Percentiles rank a stretch among this genome's conserved stretches.
These are phyloP conservation scores for Wallacemonas rigidus DNA, from an alignment of 208 protist genomes.

Conservation along the genomic window DNA sequence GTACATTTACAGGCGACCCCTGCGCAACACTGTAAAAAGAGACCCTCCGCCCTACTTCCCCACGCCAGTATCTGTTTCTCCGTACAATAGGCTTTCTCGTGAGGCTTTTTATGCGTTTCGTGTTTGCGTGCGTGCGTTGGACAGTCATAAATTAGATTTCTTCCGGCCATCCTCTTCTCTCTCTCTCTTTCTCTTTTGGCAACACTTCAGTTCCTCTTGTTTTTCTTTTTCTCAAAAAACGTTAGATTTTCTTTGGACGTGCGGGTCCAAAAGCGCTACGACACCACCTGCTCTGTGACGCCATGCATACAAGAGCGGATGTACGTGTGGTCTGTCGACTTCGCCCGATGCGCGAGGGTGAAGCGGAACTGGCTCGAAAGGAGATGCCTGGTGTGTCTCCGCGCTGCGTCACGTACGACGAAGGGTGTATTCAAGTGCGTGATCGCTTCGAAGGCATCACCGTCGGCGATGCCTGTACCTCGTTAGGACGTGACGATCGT, in stretches of 20 bases:
- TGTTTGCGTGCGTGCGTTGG: too few relatives aligned
- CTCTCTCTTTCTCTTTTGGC: constrained; percentile 4
- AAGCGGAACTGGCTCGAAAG: constrained; percentile 3
- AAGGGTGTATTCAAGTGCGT: constrained; percentile 35
- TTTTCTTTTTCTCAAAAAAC: not conserved
- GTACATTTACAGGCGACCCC: too few relatives aligned
- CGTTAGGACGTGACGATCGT: not conserved
- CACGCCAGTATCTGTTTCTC: too few relatives aligned
- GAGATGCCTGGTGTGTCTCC: not conserved
- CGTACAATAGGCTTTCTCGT: too few relatives aligned
- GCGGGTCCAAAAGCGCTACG: too few relatives aligned
- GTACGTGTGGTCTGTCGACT: constrained; percentile 58
- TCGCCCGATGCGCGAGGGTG: constrained; percentile 36
- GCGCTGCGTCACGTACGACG: constrained; percentile 35
- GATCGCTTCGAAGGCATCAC: constrained; percentile 16
- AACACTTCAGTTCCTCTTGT: not conserved
- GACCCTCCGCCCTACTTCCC: too few relatives aligned
- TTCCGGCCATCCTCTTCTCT: not conserved
- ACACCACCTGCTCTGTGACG: not conserved
- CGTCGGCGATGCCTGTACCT: constrained; percentile 7
- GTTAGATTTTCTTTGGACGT: not conserved
- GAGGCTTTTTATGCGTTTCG: too few relatives aligned
- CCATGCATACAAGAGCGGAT: constrained; percentile 23
- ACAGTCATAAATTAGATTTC: too few relatives aligned
- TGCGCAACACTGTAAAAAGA: too few relatives aligned